Evolutionary conservation across 2,329 filamentous ascomycete species (phyloP), one percentile per base, ranked within the genome.

Genomic region (Colletotrichum brevisporum): DNA sequence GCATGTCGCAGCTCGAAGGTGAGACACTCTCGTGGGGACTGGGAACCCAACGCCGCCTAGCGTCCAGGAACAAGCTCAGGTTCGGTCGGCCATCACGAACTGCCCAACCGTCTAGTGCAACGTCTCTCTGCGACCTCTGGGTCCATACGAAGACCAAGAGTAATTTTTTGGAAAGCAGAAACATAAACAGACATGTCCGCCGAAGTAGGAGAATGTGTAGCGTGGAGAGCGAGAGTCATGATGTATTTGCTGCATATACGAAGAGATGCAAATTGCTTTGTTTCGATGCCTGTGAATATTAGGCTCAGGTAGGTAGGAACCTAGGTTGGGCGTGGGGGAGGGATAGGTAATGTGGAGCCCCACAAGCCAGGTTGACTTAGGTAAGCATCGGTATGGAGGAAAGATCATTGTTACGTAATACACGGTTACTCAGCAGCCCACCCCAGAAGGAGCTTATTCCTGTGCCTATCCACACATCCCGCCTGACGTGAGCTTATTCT

Each of bases 401-500:
- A 1, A 9, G 8, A 2, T 10, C 21, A 48, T 10, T n/a, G 2
- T 43, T 43, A 43, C 5, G 16, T 43, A 43, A 43, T 43, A 1
- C 15, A 5, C 2, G 13, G 15, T 21, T 48, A 48, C 18, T 48
- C 45, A 48, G 45, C 45, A 24, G 45, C 6, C 9, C 45, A 16
- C 18, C 31, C 31, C 41, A 12, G 16, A 43, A 10, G 13, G 13
- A 13, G 10, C 13, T 43, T 43, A 12, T 10, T 21, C 24, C 59
- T 21, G 12, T 21, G 21, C 31, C 62, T n/a, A n/a, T 31, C 67
- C 62, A 52, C 54, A 27, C 43, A 27, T 69, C 36, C 66, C 62
- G 55, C 62, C 59, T 69, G 66, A 54, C 62, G 45, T 51, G 62
- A 66, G 66, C 62, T 67, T 58, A 53, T 48, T 67, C 39, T 10